Percentiles rank a stretch among this genome's conserved stretches.
Evolutionary conservation across 495 filamentous ascomycete genomes (phyloP).

Genomic region (Podospora anserina): DNA sequence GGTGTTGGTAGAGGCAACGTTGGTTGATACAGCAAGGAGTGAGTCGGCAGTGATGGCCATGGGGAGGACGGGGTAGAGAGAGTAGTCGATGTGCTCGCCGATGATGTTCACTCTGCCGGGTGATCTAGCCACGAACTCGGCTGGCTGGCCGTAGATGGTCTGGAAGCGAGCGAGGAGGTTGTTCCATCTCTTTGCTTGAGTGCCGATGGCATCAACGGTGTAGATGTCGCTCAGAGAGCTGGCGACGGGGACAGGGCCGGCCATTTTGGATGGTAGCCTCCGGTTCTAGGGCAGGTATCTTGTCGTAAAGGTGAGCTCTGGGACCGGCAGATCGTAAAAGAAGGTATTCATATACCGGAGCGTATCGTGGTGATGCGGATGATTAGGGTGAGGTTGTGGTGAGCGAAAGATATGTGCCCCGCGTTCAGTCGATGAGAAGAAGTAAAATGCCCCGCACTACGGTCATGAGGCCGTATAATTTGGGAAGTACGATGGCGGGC

Average conservation of each 20-base stretch:
- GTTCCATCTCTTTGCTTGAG: constrained; percentile 67
- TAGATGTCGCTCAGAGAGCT: constrained; percentile 66
- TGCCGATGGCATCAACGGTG: constrained; percentile 54
- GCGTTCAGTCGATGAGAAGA: constrained; percentile 2
- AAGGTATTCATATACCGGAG: background rate
- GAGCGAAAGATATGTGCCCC: constrained; percentile 1
- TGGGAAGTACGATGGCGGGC: background rate
- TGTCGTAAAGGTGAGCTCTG: background rate
- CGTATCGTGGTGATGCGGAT: background rate
- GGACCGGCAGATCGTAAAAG: background rate
- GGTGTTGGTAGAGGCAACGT: constrained; percentile 34
- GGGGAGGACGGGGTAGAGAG: constrained; percentile 89
- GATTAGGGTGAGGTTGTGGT: background rate
- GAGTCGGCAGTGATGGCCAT: constrained; percentile 92
- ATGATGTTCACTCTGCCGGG: constrained; percentile 97
- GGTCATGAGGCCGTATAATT: constrained; percentile 5
- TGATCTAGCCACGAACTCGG: constrained; percentile 83
- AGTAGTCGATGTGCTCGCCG: constrained; percentile 99
- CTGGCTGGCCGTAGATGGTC: constrained; percentile 62
- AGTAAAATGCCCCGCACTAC: constrained; percentile 1
- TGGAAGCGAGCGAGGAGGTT: constrained; percentile 68
- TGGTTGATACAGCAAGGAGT: constrained; percentile 75
- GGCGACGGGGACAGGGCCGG: constrained; percentile 56
- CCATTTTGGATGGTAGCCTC: constrained; percentile 41
- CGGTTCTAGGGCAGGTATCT: background rate